A percentile compares a stretch with the other conserved stretches of the same genome.
Conservation (phyloP, 2,329 filamentous ascomycete genomes). For the Penicillium janthinellum region DNA sequence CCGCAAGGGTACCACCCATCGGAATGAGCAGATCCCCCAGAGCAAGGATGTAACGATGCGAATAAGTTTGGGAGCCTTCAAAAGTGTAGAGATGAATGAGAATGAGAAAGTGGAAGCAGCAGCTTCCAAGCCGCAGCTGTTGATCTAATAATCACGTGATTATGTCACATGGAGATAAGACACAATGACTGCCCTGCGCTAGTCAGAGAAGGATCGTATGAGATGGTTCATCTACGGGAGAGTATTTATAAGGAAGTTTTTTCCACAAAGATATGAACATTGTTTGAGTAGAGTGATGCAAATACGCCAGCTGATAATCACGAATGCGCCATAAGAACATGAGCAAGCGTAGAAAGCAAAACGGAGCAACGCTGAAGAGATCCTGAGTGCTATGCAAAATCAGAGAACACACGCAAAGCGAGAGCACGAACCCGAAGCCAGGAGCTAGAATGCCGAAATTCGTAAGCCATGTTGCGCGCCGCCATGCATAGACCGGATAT, state of each 20-base stretch:
- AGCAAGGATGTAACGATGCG: constrained; percentile 15
- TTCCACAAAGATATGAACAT: background rate
- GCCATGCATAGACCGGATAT: constrained; percentile 34
- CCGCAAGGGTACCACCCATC: constrained; percentile 39
- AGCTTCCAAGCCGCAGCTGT: constrained; percentile 22
- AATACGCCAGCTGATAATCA: constrained; percentile 11
- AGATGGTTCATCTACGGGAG: background rate
- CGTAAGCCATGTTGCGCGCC: constrained; percentile 32
- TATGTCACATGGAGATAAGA: constrained; percentile 7
- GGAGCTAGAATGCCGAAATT: constrained; percentile 31
- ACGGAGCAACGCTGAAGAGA: constrained; percentile 25
- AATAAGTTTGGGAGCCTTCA: constrained; percentile 26
- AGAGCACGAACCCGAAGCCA: constrained; percentile 32
- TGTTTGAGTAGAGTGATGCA: constrained; percentile 23
- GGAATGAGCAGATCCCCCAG: constrained; percentile 30
- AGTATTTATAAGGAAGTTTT: background rate
- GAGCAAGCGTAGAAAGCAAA: constrained; percentile 3
- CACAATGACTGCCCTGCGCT: no score
- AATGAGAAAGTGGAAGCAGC: constrained; percentile 9
- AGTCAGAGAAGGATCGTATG: background rate
- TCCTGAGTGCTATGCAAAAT: constrained; percentile 32
- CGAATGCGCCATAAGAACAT: background rate
- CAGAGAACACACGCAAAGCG: constrained; percentile 24
- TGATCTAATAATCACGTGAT: constrained; percentile 22
- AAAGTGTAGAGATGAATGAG: constrained; percentile 7